Conservation (phyloP, 2,329 filamentous ascomycete species). For the Cephalotrichum gorgonifer region DNA sequence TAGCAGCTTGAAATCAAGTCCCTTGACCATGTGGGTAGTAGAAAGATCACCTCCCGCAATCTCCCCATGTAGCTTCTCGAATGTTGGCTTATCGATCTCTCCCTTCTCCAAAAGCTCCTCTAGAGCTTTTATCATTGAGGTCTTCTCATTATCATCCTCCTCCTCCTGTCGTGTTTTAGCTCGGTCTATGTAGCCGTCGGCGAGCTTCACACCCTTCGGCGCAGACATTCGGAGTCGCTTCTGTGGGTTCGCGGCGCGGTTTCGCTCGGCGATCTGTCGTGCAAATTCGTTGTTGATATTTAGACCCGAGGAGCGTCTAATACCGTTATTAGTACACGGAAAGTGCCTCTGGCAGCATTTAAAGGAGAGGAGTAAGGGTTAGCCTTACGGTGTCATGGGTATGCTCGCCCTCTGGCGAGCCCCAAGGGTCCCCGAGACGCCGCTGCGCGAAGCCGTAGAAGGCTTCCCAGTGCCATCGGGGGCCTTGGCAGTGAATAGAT, state of each 20-base stretch:
- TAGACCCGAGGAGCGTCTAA: conserved; percentile 52
- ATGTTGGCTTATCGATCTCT: conserved; percentile 71
- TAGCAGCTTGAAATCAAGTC: conserved; percentile 74
- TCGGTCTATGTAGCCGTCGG: conserved; percentile 75
- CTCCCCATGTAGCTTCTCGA: conserved; percentile 62
- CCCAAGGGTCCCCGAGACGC: conserved; percentile 47
- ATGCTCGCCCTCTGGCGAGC: conserved; percentile 72
- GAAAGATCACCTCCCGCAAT: conserved; percentile 73
- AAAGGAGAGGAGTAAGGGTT: no score
- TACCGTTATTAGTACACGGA: neutral
- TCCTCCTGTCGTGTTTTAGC: conserved; percentile 52
- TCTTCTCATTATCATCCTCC: conserved; percentile 40
- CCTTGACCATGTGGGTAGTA: conserved; percentile 84
- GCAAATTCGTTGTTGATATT: conserved; percentile 58
- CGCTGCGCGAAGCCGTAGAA: conserved; percentile 21
- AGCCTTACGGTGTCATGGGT: conserved; percentile 81
- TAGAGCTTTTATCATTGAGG: conserved; percentile 61
- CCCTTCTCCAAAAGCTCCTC: conserved; percentile 75
- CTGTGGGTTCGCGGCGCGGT: conserved; percentile 39
- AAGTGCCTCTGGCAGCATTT: neutral
- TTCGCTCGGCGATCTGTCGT: conserved; percentile 70
- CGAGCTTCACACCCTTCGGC: conserved; percentile 74
- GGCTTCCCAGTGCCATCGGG: conserved; percentile 32
- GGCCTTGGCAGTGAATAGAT: conserved; percentile 47
- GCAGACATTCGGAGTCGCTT: conserved; percentile 72